Conservation (phyloP, 306 rosid genomes). For the Cucurbita maxima region DNA sequence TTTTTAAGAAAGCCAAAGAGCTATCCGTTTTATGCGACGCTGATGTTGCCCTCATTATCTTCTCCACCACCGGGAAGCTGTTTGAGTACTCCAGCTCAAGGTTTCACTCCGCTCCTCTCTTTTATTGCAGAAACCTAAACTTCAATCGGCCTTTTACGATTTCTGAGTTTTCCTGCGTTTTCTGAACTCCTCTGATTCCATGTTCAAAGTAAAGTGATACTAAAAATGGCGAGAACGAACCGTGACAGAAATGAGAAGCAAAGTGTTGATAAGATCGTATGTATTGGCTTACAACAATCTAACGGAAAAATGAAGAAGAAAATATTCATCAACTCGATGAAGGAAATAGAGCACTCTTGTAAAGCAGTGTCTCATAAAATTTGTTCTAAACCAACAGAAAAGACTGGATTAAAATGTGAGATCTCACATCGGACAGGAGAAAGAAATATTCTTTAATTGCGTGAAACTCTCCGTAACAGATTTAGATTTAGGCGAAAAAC, state of each 20-base stretch:
- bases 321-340: not conserved
- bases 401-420: no score
- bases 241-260: not conserved
- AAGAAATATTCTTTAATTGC: no score
- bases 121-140: not conserved
- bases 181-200: not conserved
- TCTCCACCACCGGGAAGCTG: slow-evolving; percentile 78
- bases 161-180: not conserved
- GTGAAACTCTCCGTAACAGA: no score
- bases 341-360: not conserved
- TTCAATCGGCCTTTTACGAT: not conserved
- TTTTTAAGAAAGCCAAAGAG: slow-evolving; percentile 83
- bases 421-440: no score
- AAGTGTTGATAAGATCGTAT: not conserved
- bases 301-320: not conserved
- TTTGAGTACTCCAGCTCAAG: slow-evolving; percentile 70
- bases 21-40: slow-evolving; percentile 94
- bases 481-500: no score
- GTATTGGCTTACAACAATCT: not conserved
- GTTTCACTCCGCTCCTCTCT: slow-evolving; percentile 15
- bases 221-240: not conserved
- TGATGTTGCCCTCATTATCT: slow-evolving; percentile 69
- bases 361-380: not conserved
- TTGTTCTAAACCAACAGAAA: not conserved
- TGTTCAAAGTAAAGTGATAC: not conserved